These are phyloP conservation scores for Neurospora sp. DNA, from an alignment of 495 filamentous ascomycete species.

Conservation along the genomic window DNA sequence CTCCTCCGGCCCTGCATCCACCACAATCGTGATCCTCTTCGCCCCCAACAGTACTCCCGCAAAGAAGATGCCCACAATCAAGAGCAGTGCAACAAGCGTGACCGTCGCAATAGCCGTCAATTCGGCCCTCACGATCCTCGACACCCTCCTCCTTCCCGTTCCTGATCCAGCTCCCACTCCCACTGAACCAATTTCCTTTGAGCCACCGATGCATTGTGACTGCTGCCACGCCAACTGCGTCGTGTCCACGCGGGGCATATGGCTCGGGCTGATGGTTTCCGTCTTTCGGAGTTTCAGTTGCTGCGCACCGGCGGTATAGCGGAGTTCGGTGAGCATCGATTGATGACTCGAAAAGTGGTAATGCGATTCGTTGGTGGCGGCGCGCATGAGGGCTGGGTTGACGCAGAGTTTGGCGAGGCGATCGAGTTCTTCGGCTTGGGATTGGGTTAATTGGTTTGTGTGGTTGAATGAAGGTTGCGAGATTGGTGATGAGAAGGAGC, in stretches of 20 bases:
- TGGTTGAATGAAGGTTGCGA: neutral
- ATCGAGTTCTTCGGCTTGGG: neutral
- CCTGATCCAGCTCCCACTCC: neutral
- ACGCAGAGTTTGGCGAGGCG: neutral
- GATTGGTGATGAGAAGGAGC: neutral
- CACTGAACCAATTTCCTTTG: neutral
- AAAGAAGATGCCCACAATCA: conserved; percentile 1
- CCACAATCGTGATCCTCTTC: conserved; percentile 1
- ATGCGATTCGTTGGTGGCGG: neutral
- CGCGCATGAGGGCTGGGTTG: neutral
- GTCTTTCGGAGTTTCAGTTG: neutral
- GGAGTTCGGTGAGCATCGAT: neutral
- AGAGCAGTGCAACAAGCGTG: neutral
- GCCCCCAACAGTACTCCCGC: conserved; percentile 1
- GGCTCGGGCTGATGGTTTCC: neutral
- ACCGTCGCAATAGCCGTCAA: conserved; percentile 1
- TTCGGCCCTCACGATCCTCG: neutral
- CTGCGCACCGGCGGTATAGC: neutral
- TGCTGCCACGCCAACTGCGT: neutral
- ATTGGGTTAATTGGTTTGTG: neutral
- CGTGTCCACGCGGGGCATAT: neutral
- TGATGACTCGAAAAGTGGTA: neutral
- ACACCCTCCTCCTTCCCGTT: neutral
- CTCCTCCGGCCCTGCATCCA: neutral
- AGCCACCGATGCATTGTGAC: neutral